Base-by-base conservation (phyloP, 768 basidiomycete species). In the Suillus sp. region DNA sequence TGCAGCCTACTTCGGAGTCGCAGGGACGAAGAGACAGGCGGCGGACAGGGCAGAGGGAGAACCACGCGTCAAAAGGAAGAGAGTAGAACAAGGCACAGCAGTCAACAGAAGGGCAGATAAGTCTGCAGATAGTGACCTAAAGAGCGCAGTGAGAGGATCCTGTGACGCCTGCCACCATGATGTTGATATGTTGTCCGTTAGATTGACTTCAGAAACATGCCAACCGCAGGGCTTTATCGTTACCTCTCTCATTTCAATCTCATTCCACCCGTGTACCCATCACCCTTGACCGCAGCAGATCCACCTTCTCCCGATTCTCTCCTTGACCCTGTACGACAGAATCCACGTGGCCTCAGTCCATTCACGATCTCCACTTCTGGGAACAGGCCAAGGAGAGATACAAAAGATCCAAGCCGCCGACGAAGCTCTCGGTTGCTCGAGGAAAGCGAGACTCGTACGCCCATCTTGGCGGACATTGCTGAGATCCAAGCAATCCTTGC, bases 141-240 rank as follows among this genome's bases (percentile, higher is more conserved):
- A 73, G 18, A 72, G 68, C 42, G 74, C 73, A 66, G 70, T 64
- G 83, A 77, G 62, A 42, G 67, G 64, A 27, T 35, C 43, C 64
- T 54, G 62, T 48, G 62, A 53, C 20, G 22, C 56, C 35, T 22
- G 20, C 40, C 11, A 38, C n/a, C 32, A 37, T 47, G 18, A 43
- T 42, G 65, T 69, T 70, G 64, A 67, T 61, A 47, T 60, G 65
- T 8, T 61, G 45, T 51, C 34, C 30, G 40, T 53, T 73, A 94
- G 92, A 84, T 93, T 67, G 90, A 93, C 70, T 93, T 94, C 72
- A 79, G 81, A 51, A 85, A 85, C 67, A 80, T 93, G 78, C 84
- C 92, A n/a, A 78, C 80, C 14, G 75, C 83, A 20, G 83, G 83
- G 16, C 77, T 94, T 32, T 84, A 91, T 71, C 85, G 86, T 63